A percentile compares a stretch with the other conserved stretches of the same genome.
Evolutionary conservation across 1,284 basidiomycete species (phyloP).

Genomic region (Xerocomus nothofagi): DNA sequence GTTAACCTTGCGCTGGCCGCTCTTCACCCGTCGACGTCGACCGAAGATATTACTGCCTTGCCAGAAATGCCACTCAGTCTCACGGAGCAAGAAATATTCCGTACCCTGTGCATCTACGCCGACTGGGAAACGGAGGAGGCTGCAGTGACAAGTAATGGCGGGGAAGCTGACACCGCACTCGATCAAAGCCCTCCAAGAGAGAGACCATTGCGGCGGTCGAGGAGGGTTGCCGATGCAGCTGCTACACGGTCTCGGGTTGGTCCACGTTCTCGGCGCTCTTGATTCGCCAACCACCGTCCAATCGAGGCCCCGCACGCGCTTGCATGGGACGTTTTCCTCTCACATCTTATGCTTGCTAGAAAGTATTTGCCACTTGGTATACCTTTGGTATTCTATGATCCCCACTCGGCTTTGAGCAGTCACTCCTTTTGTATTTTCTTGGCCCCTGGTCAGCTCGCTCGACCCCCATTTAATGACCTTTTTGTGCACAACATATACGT

Average conservation of each 20-base stretch:
- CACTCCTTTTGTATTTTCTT: constrained; percentile 22
- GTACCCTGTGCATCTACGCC: constrained; percentile 54
- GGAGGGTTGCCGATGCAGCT: constrained; percentile 61
- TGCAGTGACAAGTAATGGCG: constrained; percentile 1
- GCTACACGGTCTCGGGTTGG: constrained; percentile 45
- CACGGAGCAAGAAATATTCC: constrained; percentile 71
- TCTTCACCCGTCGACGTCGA: constrained; percentile 22
- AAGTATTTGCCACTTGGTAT: constrained; percentile 22
- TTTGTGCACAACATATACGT: constrained; percentile 14
- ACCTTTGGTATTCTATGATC: constrained; percentile 34
- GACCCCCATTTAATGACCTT: constrained; percentile 20
- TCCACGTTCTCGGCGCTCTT: constrained; percentile 29
- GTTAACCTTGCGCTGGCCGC: constrained; percentile 32
- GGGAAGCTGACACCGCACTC: constrained; percentile 2
- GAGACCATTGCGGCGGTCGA: constrained; percentile 56
- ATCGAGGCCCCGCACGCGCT: background rate
- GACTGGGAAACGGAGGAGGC: constrained; percentile 53
- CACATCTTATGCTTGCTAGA: constrained; percentile 27
- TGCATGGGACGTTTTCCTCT: constrained; percentile 4
- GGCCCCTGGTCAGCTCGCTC: constrained; percentile 11
- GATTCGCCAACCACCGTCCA: constrained; percentile 8
- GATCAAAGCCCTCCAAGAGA: constrained; percentile 10
- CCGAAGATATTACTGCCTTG: constrained; percentile 7
- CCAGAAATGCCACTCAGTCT: constrained; percentile 57
- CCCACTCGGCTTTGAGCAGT: constrained; percentile 26